phyloP scores from a whole-genome alignment of 139 green algal genomes.

The Auxenochlorella pyrenoidosa region DNA sequence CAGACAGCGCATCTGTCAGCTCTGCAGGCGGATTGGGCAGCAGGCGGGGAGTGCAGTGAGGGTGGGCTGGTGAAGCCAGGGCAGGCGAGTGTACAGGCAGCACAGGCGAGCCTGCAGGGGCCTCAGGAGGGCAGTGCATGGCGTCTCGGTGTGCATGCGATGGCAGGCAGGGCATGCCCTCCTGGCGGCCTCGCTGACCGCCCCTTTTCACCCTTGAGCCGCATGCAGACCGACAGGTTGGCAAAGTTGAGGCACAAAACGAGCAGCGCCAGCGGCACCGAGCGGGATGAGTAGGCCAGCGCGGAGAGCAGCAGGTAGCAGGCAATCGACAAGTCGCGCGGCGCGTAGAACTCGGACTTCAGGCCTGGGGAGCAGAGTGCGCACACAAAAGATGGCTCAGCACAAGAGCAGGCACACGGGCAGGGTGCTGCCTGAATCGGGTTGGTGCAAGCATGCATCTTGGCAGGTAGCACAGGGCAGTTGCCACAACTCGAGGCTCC shows the following conservation, averaged over 20 bases:
- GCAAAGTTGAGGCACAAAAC: constrained; percentile 16
- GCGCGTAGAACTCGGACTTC: neutral
- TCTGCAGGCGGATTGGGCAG: neutral
- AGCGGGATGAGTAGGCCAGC: neutral
- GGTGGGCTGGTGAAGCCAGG: neutral
- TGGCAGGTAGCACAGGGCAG: neutral
- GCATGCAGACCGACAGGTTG: constrained; percentile 17
- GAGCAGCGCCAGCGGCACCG: constrained; percentile 4
- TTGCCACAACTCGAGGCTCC: no score
- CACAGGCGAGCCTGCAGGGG: no score
- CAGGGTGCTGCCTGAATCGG: neutral
- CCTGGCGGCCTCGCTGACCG: neutral
- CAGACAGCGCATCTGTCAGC: constrained; percentile 13
- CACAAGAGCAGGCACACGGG: neutral
- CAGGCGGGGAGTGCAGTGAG: neutral
- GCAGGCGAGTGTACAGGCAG: no score
- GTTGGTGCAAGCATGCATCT: neutral
- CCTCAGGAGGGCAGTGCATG: neutral
- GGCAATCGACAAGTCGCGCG: neutral
- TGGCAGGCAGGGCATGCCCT: neutral
- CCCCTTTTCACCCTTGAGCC: neutral
- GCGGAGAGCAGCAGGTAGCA: constrained; percentile 11
- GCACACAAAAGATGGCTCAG: neutral
- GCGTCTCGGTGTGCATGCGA: neutral
- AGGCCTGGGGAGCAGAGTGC: neutral